Conservation (phyloP, 345 rosid species). For the Adansonia digitata region DNA sequence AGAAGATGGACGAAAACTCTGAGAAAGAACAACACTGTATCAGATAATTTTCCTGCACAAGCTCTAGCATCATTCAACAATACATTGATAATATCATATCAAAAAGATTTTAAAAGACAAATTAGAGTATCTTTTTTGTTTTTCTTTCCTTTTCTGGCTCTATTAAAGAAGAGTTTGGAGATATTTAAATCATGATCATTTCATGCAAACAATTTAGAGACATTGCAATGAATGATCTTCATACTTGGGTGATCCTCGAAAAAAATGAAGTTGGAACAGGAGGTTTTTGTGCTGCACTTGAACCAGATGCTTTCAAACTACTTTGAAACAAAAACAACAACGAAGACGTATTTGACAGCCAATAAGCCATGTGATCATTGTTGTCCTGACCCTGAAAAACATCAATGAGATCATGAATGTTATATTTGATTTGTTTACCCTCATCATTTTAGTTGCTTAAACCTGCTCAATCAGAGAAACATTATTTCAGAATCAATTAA, state of each 20-base stretch:
- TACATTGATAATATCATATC: background rate
- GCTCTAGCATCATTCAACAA: background rate
- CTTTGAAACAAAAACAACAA: constrained; percentile 75
- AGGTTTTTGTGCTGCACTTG: constrained; percentile 60
- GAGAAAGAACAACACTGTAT: constrained; percentile 15
- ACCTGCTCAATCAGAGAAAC: background rate
- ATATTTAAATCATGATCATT: background rate
- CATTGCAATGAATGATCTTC: background rate
- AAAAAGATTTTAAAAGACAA: background rate
- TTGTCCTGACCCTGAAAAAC: constrained; percentile 63
- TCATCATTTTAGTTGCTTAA: background rate
- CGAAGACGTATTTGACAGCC: constrained; percentile 81
- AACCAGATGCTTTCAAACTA: constrained; percentile 58
- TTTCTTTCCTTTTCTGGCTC: background rate
- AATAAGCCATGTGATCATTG: constrained; percentile 71
- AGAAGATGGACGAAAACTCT: constrained; percentile 91
- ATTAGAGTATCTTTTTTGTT: background rate
- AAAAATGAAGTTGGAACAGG: constrained; percentile 76
- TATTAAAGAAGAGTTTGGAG: background rate
- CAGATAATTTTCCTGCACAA: background rate
- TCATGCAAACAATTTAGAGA: background rate
- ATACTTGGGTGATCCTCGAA: constrained; percentile 85
- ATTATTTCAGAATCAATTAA: background rate
- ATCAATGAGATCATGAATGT: background rate
- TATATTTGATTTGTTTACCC: background rate